These are phyloP conservation scores for Pythium utonaiense DNA, from an alignment of 352 stramenopile genomes.

Conservation along the genomic window DNA sequence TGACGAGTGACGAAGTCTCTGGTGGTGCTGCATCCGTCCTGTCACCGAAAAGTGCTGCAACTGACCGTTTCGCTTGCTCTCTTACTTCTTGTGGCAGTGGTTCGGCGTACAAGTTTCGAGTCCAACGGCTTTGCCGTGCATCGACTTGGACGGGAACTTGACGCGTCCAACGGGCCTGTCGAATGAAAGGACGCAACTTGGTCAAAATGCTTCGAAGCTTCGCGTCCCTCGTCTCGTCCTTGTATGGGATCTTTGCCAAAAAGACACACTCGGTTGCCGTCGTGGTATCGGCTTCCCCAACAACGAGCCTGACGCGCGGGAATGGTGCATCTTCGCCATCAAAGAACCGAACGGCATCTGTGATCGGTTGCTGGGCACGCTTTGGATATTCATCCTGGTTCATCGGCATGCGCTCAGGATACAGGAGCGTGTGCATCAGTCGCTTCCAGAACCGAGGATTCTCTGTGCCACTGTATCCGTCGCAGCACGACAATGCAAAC, in stretches of 20 bases:
- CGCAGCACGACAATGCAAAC: background rate
- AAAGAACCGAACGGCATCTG: background rate
- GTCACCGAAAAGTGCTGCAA: no score
- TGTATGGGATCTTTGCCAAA: background rate
- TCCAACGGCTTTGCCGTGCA: no score
- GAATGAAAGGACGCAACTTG: background rate
- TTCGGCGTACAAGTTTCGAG: no score
- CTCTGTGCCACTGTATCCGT: background rate
- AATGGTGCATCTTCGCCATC: background rate
- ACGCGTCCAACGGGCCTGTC: background rate
- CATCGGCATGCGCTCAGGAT: background rate
- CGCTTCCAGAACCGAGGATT: slow-evolving; percentile 8
- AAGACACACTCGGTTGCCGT: background rate
- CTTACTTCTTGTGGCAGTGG: no score
- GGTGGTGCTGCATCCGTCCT: background rate
- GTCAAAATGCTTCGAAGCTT: background rate
- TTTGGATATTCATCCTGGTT: background rate
- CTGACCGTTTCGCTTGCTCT: no score
- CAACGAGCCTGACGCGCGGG: background rate
- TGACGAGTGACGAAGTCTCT: no score
- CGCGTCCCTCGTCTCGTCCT: background rate
- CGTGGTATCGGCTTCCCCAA: background rate
- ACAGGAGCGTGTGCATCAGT: background rate
- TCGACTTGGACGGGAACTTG: background rate
- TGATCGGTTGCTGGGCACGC: background rate